Evolutionary conservation across 768 basidiomycete species (phyloP), one percentile per base, ranked within the genome.

Genomic region (Termitomyces eurrhizus): DNA sequence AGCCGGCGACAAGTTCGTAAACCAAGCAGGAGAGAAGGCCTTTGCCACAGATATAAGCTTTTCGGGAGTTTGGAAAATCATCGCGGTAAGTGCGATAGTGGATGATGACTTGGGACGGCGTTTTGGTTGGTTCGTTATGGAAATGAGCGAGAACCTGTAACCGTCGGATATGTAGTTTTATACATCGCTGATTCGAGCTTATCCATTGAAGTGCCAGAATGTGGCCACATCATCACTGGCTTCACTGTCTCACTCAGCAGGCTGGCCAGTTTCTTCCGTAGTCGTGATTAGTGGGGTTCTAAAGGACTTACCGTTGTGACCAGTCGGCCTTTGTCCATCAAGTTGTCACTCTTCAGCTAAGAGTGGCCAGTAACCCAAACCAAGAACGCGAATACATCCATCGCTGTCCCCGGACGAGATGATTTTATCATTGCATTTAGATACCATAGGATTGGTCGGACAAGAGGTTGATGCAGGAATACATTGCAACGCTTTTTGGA

Each of bases 41-140:
- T 56, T 61, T 16, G 55, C 62, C n/a, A 54, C 57, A 51, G 53
- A 39, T 21, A 64, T n/a, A n/a, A 64, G 49, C 29, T 64, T 64
- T 37, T 61, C 56, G 26, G 63, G 57, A 26, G 36, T 56, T 21
- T 54, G 41, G 11, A 61, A 54, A 6, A 61, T 61, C 59, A 64
- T 58, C 21, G 42, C 33, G 18, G 29, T n/a, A 50, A 21, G 8
- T 14, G 21, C 32, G 42, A 56, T 36, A 33, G n/a, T 35, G 42
- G 41, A 51, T 32, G 18, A 49, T 37, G 55, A 49, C 37, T 58
- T 44, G 57, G 32, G 26, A 36, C 36, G 51, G 44, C 36, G 51
- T 50, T 50, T 49, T 48, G 37, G 24, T 46, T 12, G 26, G 45
- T 48, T 14, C 13, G 50, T 29, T 32, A 18, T 49, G 8, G 32